Evolutionary conservation across 2,329 filamentous ascomycete genomes (phyloP).

Genomic region (Basipetospora sp.): DNA sequence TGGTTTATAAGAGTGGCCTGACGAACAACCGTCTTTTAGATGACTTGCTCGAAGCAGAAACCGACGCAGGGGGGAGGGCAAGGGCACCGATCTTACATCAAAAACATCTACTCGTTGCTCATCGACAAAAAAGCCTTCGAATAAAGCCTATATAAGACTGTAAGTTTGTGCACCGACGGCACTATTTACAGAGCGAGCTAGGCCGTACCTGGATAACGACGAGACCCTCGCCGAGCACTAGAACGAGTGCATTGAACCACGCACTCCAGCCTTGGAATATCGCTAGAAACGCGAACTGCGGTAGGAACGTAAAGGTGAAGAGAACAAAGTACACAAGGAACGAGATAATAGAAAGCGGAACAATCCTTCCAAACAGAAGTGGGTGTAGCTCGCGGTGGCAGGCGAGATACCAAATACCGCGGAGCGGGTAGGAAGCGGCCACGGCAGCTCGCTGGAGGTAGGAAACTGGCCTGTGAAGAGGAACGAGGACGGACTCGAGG

Average conservation of each 20-base stretch:
- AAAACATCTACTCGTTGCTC: conserved; percentile 70
- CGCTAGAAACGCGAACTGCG: conserved; percentile 75
- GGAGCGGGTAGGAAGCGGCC: conserved; percentile 41
- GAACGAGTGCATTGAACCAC: conserved; percentile 76
- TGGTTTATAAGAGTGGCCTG: conserved; percentile 60
- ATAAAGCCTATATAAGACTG: conserved; percentile 31
- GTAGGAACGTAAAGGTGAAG: conserved; percentile 77
- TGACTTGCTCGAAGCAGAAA: conserved; percentile 1
- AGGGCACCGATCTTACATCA: conserved; percentile 41
- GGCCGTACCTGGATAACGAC: conserved; percentile 42
- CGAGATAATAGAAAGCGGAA: conserved; percentile 72
- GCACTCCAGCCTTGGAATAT: conserved; percentile 78
- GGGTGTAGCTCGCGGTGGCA: conserved; percentile 69
- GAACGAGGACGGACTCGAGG: conserved; percentile 1
- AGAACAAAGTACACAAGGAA: conserved; percentile 69
- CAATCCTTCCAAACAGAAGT: conserved; percentile 58
- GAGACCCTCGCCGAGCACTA: conserved; percentile 71
- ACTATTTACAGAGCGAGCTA: not conserved
- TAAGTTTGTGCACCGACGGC: not conserved
- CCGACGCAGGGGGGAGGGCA: not conserved
- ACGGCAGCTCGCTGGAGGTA: conserved; percentile 11
- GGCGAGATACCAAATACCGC: conserved; percentile 72
- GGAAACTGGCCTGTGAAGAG: conserved; percentile 3
- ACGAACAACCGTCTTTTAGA: too few relatives aligned
- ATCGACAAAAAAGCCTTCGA: conserved; percentile 71